phyloP scores from a whole-genome alignment of 805 yeast species.

The Candida taoyuanica region DNA sequence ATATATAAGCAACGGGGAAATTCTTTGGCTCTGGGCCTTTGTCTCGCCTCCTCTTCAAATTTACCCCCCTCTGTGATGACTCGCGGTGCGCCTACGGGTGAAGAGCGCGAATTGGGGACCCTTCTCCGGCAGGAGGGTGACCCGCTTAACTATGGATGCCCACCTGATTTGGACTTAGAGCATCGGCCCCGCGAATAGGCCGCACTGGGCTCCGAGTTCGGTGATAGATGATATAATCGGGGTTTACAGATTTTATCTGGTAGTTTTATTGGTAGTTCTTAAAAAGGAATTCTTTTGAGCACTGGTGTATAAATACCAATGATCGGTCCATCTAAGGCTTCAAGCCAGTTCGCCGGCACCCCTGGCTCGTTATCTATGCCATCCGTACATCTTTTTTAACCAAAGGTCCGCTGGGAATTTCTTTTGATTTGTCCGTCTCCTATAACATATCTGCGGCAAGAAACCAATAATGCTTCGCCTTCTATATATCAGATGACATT shows the following conservation, averaged over 20 bases:
- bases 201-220: neutral
- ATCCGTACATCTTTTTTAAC: too few relatives aligned
- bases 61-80: constrained; percentile 2
- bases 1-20: neutral
- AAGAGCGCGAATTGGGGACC: neutral
- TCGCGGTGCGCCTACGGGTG: neutral
- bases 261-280: too few relatives aligned
- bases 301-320: too few relatives aligned
- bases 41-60: neutral
- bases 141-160: constrained; percentile 1
- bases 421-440: too few relatives aligned
- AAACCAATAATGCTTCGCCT: too few relatives aligned
- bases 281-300: too few relatives aligned
- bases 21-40: neutral
- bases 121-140: constrained; percentile 7
- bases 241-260: too few relatives aligned
- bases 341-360: too few relatives aligned
- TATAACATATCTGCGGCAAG: too few relatives aligned
- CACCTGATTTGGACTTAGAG: neutral
- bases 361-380: neutral
- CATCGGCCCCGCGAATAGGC: constrained; percentile 3
- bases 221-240: neutral
- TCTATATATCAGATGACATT: constrained; percentile 16
- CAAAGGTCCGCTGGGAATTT: neutral
- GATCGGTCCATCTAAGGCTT: too few relatives aligned